These are phyloP conservation scores for Apiotrichum domesticum DNA, from an alignment of 1,284 basidiomycete genomes.

Conservation along the genomic window DNA sequence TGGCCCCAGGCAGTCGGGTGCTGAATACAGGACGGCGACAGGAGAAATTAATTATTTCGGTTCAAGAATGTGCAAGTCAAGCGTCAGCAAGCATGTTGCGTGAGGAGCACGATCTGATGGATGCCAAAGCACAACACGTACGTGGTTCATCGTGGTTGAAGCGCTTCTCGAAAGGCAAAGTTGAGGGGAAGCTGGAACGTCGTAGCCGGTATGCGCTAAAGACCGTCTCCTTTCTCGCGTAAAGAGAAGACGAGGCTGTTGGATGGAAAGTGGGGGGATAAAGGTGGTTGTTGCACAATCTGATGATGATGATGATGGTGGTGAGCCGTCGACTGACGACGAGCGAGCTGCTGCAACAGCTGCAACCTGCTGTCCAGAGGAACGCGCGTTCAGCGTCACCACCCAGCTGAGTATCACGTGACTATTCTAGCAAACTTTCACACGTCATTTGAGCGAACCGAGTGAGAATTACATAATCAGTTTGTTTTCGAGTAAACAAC, in stretches of 20 bases:
- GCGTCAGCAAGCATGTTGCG: neutral
- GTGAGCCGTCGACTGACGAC: neutral
- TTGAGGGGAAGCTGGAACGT: no score
- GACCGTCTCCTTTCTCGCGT: no score
- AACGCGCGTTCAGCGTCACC: conserved; percentile 11
- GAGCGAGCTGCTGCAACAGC: neutral
- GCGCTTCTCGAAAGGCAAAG: no score
- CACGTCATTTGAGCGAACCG: neutral
- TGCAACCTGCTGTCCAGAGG: neutral
- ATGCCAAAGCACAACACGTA: conserved; percentile 6
- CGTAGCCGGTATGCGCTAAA: no score
- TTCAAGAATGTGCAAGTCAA: no score
- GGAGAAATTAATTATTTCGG: no score
- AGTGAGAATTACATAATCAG: neutral
- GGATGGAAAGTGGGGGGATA: no score
- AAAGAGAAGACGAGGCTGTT: no score
- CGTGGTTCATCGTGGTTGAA: conserved; percentile 21
- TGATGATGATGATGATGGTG: neutral
- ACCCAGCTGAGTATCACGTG: neutral
- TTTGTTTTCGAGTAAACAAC: neutral
- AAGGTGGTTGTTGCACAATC: neutral
- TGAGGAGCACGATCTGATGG: neutral
- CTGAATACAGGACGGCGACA: conserved; percentile 13
- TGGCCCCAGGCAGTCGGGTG: conserved; percentile 46
- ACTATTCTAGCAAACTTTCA: neutral